Evolutionary conservation across 768 basidiomycete species (phyloP), one percentile per base, ranked within the genome.

Genomic region (Pisolithus marmoratus): DNA sequence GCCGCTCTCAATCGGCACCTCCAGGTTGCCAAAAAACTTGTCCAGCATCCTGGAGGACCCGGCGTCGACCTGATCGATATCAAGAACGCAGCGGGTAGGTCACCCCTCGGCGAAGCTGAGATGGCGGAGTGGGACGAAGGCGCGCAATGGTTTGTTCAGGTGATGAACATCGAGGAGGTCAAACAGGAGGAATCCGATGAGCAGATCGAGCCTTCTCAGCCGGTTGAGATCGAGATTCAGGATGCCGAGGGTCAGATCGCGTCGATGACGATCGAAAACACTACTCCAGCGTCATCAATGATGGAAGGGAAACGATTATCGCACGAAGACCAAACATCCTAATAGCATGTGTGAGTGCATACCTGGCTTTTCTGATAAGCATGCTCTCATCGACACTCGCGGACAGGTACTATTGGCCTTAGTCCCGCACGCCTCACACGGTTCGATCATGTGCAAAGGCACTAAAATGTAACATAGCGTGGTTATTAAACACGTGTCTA

Each of bases 1-100:
- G 93, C 94, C 0, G 82, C 88, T 2, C 67, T 93, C 38, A 97
- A 96, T 66, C 72, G 78, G 2, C 94, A 94, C 58, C 78, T 95
- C 3, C 63, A 68, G 7, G 63, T 83, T 44, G 75, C 78, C 1
- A 76, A 84, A 63, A 74, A 72, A 34, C 79, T 92, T 27, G 79
- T 91, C 11, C 67, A 74, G 48, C 77, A 75, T 57, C 70, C 78
- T 0, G 60, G 58, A 20, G 85, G 85, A 0, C 83, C 84, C 1
- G 83, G 92, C 1, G 65, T 77, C 24, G 76, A 77, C 61, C 69
- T 85, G 56, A 92, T 91, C 60, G 91, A 87, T 64, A 77, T 83
- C 53, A 88, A 83, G 70, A 94, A 90, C 58, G 58, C 64, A 1
- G 83, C 82, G 3, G 89, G 90, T 2, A 77, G 78, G 47, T 84